phyloP scores from a whole-genome alignment of 768 basidiomycete genomes.

The Coprinopsis cinerea region DNA sequence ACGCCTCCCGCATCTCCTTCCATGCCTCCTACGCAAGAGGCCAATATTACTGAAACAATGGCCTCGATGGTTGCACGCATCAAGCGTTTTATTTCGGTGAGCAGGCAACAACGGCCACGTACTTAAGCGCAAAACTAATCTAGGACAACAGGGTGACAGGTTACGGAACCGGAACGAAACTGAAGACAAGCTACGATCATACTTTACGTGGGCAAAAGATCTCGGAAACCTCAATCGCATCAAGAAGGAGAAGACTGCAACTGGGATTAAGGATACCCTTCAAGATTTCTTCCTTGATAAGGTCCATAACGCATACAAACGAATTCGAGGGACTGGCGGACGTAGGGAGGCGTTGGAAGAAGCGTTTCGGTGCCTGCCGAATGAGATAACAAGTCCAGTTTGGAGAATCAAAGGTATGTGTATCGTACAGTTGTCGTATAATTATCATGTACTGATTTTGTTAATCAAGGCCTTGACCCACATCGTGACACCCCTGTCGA shows the following conservation, averaged over 20 bases:
- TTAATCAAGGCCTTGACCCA: constrained; percentile 33
- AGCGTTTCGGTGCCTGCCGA: background rate
- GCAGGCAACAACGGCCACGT: too few relatives aligned
- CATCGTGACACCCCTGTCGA: constrained; percentile 40
- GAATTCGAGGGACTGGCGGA: background rate
- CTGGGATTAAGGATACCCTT: background rate
- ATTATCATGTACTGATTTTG: background rate
- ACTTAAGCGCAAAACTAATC: too few relatives aligned
- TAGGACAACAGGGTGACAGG: background rate
- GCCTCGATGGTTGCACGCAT: background rate
- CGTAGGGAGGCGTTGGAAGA: background rate
- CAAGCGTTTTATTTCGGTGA: background rate
- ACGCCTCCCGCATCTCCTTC: too few relatives aligned
- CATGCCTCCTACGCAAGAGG: too few relatives aligned
- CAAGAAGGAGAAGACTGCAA: background rate
- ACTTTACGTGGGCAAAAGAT: background rate
- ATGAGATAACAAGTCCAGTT: background rate
- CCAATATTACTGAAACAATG: background rate
- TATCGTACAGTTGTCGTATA: background rate
- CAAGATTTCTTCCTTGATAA: background rate
- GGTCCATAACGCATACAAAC: background rate
- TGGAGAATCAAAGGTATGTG: background rate
- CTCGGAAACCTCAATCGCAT: background rate
- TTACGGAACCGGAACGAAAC: background rate
- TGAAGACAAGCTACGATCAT: background rate